Conservation (phyloP, 2,329 filamentous ascomycete species). For the Leptographium radiaticola region DNA sequence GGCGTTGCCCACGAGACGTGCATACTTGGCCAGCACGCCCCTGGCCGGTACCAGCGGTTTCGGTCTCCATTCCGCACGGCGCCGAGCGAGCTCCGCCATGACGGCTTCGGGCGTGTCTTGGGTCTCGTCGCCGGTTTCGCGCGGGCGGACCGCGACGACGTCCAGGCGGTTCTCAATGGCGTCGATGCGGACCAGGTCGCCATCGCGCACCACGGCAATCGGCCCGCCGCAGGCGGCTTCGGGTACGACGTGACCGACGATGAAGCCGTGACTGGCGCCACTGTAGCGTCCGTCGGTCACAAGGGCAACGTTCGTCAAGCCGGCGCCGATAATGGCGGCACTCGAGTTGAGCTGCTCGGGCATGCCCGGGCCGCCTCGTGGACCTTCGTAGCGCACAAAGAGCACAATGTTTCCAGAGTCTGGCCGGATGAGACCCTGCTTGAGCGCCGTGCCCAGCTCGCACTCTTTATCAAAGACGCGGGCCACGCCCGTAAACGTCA, state of each 20-base stretch:
- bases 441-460: slow-evolving; percentile 62
- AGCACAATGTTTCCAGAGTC: slow-evolving; percentile 68
- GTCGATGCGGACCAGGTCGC: slow-evolving; percentile 77
- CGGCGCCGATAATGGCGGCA: slow-evolving; percentile 86
- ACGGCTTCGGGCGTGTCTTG: slow-evolving; percentile 10
- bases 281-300: slow-evolving; percentile 88
- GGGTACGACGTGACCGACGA: slow-evolving; percentile 84
- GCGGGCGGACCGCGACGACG: slow-evolving; percentile 28
- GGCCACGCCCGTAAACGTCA: slow-evolving; percentile 67
- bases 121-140: slow-evolving; percentile 19
- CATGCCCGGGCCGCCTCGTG: slow-evolving; percentile 90
- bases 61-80: slow-evolving; percentile 49
- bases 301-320: slow-evolving; percentile 73
- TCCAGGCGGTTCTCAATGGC: slow-evolving; percentile 68
- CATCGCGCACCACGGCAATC: slow-evolving; percentile 68
- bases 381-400: slow-evolving; percentile 86
- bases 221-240: slow-evolving; percentile 84
- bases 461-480: slow-evolving; percentile 80
- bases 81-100: slow-evolving; percentile 44
- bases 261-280: slow-evolving; percentile 82
- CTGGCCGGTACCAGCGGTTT: slow-evolving; percentile 63
- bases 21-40: slow-evolving; percentile 84
- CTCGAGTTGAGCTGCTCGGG: slow-evolving; percentile 84
- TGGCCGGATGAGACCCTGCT: slow-evolving; percentile 37
- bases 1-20: slow-evolving; percentile 74